phyloP scores from a whole-genome alignment of 148 eudicot species.

The Rhododendron kiyosumense region DNA sequence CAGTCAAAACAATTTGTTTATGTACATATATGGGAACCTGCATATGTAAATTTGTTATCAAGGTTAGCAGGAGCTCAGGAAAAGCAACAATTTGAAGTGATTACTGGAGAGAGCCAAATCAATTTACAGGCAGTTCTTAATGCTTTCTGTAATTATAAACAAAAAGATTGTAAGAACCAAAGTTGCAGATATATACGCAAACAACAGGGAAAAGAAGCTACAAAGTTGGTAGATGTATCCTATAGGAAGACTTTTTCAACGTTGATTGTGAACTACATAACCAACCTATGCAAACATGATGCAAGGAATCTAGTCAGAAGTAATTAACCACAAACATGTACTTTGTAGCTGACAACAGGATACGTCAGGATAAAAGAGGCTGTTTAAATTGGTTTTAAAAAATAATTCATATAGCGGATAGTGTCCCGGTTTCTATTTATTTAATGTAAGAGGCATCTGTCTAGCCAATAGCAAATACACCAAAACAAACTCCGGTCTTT shows the following conservation, averaged over 20 bases:
- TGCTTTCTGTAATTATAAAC: background rate
- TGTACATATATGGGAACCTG: constrained; percentile 76
- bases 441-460: background rate
- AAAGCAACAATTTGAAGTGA: too few relatives aligned
- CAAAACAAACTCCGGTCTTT: background rate
- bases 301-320: background rate
- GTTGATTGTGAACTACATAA: background rate
- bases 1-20: constrained; percentile 57
- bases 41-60: constrained; percentile 7
- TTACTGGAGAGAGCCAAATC: background rate
- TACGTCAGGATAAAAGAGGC: background rate
- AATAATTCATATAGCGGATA: background rate
- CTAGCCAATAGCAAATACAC: background rate
- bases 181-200: background rate
- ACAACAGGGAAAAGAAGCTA: background rate
- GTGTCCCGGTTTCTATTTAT: background rate
- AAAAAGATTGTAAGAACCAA: background rate
- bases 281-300: background rate
- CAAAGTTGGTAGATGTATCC: background rate
- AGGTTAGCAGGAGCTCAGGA: background rate
- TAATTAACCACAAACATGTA: background rate
- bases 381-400: background rate
- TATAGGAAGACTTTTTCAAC: background rate
- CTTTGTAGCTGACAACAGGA: background rate
- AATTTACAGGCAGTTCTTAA: background rate